Evolutionary conservation across 768 basidiomycete species (phyloP), one percentile per base, ranked within the genome.

Genomic region (Leucocoprinus leucothites): DNA sequence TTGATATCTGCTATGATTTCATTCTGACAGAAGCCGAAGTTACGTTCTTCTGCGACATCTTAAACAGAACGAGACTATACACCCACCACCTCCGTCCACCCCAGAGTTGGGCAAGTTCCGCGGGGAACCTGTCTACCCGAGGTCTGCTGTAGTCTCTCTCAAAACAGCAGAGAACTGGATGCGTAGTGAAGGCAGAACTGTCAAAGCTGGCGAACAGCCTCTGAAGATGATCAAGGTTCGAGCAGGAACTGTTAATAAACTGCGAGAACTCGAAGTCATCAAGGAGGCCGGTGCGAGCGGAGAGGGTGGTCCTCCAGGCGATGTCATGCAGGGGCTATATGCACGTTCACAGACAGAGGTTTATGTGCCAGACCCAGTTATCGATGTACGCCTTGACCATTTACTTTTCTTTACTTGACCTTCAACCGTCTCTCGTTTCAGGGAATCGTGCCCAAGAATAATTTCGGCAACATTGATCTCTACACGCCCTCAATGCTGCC

Each of bases 401-500:
- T n/a, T n/a, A n/a, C 48, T 43, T 13, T 21, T 42, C 22, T 42
- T 53, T 22, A 21, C 36, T 25, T 31, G 50, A 51, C 34, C 16
- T 41, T 55, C 9, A 16, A 35, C 41, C 24, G 36, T 47, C 46
- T 38, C 26, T 4, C 26, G 51, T 28, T 63, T 24, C 64, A 98
- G 95, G 96, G 96, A 28, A 85, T 82, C 66, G 82, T 99, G 26
- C 94, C 94, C 5, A 95, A 91, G 73, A 99, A 99, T 64, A 84
- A 87, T 60, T 99, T 96, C 67, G 96, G 96, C 16, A 99, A 98
- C 67, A 90, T 99, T 60, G 96, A 99, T 71, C 72, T 99, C 22
- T 99, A 96, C 68, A 91, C 91, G 22, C 87, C 91, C 25, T 87
- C 91, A 3, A 99, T 99, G 97, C 78, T 98, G 26, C 97, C 97